phyloP scores from a whole-genome alignment of 306 rosid genomes.

The Cucumis cinereus region DNA sequence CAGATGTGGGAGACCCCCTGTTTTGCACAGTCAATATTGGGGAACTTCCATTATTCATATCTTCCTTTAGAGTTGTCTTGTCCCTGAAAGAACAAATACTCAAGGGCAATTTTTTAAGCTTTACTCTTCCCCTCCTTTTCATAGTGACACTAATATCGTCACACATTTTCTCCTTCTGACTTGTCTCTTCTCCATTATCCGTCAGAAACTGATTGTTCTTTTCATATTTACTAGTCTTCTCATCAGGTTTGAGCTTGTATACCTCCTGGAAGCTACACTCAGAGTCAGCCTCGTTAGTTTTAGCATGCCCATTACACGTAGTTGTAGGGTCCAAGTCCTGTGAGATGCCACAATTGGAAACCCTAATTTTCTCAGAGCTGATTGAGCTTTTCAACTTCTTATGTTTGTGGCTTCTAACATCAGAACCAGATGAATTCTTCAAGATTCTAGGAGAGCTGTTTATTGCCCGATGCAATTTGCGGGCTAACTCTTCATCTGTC shows the following conservation, averaged over 20 bases:
- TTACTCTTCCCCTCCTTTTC: slow-evolving; percentile 81
- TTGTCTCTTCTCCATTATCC: slow-evolving; percentile 49
- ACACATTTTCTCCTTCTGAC: slow-evolving; percentile 40
- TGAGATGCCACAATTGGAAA: slow-evolving; percentile 28
- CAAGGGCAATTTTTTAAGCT: slow-evolving; percentile 76
- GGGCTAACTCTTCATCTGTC: slow-evolving; percentile 88
- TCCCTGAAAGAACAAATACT: slow-evolving; percentile 59
- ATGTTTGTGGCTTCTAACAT: slow-evolving; percentile 43
- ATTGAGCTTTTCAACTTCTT: slow-evolving; percentile 54
- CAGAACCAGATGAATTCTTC: slow-evolving; percentile 53
- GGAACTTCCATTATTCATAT: slow-evolving; percentile 28
- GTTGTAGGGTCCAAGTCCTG: slow-evolving; percentile 36
- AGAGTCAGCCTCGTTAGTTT: slow-evolving; percentile 27
- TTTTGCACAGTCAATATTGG: slow-evolving; percentile 29
- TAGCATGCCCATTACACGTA: slow-evolving; percentile 41
- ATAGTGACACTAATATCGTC: slow-evolving; percentile 43
- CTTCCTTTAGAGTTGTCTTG: slow-evolving; percentile 53
- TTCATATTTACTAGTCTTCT: slow-evolving; percentile 31
- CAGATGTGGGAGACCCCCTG: slow-evolving; percentile 28
- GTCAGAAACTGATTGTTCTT: slow-evolving; percentile 31
- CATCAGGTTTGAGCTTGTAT: slow-evolving; percentile 44
- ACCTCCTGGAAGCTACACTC: slow-evolving; percentile 43
- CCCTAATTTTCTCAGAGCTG: slow-evolving; percentile 38
- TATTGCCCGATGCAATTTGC: slow-evolving; percentile 74
- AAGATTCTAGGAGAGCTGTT: slow-evolving; percentile 89